A percentile compares a stretch with the other conserved stretches of the same genome.
Conservation (phyloP, 2,329 filamentous ascomycete genomes). For the Epichloe gansuensis region DNA sequence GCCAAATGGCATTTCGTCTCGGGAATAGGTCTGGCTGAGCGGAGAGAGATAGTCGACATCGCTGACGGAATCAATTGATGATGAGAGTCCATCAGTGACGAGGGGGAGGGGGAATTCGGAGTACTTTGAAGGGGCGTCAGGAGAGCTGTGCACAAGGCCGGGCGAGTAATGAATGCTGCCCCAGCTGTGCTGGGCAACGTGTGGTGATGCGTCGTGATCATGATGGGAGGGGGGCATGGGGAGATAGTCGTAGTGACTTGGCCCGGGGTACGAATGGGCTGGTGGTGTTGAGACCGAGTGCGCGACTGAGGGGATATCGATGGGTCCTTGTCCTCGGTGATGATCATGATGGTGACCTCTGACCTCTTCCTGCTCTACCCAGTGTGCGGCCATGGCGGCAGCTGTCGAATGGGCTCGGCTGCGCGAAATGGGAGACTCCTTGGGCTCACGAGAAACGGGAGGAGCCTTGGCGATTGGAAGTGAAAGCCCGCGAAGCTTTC, state of each 20-base stretch:
- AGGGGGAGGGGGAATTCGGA: conserved; percentile 33
- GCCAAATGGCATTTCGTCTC: conserved; percentile 44
- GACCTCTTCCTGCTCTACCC: conserved; percentile 21
- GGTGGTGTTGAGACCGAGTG: conserved; percentile 32
- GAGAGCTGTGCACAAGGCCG: conserved; percentile 20
- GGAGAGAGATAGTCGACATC: conserved; percentile 52
- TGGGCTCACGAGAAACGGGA: conserved; percentile 36
- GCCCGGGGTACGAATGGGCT: conserved; percentile 24
- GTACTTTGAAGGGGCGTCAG: conserved; percentile 25
- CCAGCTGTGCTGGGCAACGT: conserved; percentile 31
- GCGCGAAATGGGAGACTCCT: conserved; percentile 32
- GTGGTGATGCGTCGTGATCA: conserved; percentile 27
- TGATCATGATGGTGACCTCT: conserved; percentile 12
- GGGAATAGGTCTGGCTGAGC: conserved; percentile 41
- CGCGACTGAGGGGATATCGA: conserved; percentile 22
- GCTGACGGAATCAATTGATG: conserved; percentile 46
- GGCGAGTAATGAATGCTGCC: conserved; percentile 33
- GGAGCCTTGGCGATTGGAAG: conserved; percentile 53
- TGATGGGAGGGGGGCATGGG: conserved; percentile 29
- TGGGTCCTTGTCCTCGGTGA: conserved; percentile 18
- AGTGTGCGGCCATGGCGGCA: conserved; percentile 16
- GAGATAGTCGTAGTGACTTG: conserved; percentile 33
- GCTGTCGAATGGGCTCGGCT: conserved; percentile 33
- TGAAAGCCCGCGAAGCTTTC: conserved; percentile 82
- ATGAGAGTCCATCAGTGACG: conserved; percentile 36